Evolutionary conservation across 2,329 filamentous ascomycete species (phyloP).

Genomic region (Eurotiales sp.): DNA sequence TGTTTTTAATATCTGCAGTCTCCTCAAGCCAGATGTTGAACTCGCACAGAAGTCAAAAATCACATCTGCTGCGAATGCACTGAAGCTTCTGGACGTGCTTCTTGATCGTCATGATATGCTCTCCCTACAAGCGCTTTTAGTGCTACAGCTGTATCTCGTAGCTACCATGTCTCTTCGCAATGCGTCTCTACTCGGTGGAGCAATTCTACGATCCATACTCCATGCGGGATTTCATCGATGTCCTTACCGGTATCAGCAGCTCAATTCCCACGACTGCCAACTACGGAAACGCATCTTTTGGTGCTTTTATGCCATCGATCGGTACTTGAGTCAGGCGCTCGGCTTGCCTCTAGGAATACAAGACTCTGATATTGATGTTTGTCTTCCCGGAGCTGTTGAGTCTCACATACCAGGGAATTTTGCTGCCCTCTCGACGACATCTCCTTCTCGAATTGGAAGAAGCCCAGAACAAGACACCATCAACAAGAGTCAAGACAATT

Average conservation of each 20-base stretch:
- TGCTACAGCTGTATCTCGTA: conserved; percentile 48
- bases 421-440: conserved; percentile 3
- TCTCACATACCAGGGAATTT: conserved; percentile 29
- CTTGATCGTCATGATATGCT: conserved; percentile 42
- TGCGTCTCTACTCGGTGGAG: conserved; percentile 48
- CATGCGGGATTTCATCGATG: conserved; percentile 52
- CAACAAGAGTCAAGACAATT: not conserved
- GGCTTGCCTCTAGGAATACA: conserved; percentile 40
- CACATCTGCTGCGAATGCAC: conserved; percentile 36
- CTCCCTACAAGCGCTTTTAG: conserved; percentile 49
- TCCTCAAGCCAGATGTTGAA: conserved; percentile 29
- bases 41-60: conserved; percentile 36
- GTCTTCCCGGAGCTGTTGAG: conserved; percentile 44
- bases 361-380: conserved; percentile 43
- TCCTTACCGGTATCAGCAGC: conserved; percentile 48
- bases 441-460: not conserved
- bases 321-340: conserved; percentile 39
- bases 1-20: conserved; percentile 48
- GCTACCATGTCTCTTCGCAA: conserved; percentile 47
- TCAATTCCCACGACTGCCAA: conserved; percentile 40
- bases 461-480: not conserved
- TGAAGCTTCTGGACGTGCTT: conserved; percentile 34
- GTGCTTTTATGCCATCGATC: conserved; percentile 40
- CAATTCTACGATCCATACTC: conserved; percentile 45
- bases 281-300: conserved; percentile 42